Evolutionary conservation across 352 stramenopile genomes (phyloP).

Genomic region (Phytophthora capsici): DNA sequence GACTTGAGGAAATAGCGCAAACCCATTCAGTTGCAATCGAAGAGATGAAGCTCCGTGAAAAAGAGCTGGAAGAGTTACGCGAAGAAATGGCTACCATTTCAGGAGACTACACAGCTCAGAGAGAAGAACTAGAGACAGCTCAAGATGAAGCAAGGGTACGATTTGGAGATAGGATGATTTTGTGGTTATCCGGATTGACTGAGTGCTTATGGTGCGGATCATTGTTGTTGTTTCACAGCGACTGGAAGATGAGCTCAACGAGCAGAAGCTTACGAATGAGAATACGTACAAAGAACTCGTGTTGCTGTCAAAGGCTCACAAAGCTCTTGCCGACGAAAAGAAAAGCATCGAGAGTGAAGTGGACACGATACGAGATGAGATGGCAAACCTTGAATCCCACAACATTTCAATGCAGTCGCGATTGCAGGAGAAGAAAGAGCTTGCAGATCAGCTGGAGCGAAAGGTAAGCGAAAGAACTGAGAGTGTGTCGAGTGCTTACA

Average conservation of each 20-base stretch:
- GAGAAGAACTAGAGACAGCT: constrained; percentile 59
- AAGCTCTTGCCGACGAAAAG: constrained; percentile 70
- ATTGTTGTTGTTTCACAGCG: constrained; percentile 37
- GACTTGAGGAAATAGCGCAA: constrained; percentile 77
- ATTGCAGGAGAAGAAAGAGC: constrained; percentile 71
- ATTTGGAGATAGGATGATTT: not conserved
- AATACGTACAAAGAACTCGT: constrained; percentile 84
- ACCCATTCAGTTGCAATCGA: constrained; percentile 63
- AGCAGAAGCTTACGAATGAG: constrained; percentile 64
- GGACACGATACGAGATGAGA: constrained; percentile 54
- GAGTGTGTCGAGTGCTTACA: constrained; percentile 2
- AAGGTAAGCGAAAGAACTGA: constrained; percentile 45
- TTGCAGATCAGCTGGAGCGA: constrained; percentile 63
- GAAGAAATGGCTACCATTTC: constrained; percentile 74
- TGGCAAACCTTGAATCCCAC: constrained; percentile 60
- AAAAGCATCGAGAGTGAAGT: constrained; percentile 51
- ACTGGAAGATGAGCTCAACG: constrained; percentile 64
- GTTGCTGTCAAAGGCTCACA: constrained; percentile 80
- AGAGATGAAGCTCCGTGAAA: constrained; percentile 68
- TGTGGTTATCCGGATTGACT: not conserved
- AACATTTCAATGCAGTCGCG: constrained; percentile 64
- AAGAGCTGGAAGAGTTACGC: constrained; percentile 58
- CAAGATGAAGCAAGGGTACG: constrained; percentile 62
- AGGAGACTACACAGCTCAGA: constrained; percentile 68
- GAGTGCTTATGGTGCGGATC: not conserved